Conservation (phyloP, 305 asterid genomes). For the Plantago coronopus region DNA sequence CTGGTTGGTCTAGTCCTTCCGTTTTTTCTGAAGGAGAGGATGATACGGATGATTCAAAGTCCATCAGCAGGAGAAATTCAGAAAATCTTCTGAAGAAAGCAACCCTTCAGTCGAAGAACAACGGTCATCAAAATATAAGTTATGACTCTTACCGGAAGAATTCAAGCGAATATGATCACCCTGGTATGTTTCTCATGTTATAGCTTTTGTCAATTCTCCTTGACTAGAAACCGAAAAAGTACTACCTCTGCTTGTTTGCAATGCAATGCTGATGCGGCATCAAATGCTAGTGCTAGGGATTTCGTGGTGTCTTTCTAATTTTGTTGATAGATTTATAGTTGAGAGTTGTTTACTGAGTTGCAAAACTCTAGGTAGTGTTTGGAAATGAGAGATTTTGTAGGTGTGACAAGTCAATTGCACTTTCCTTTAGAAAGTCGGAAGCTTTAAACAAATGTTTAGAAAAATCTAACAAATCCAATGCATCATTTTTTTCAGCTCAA, state of each 20-base stretch:
- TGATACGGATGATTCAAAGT: constrained; percentile 69
- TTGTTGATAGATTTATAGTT: no score
- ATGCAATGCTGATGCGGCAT: no score
- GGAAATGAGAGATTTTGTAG: constrained; percentile 1
- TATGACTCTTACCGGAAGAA: constrained; percentile 27
- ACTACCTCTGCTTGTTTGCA: no score
- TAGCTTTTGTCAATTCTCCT: constrained; percentile 13
- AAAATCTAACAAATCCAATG: constrained; percentile 16
- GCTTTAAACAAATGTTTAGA: neutral
- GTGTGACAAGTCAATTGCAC: neutral
- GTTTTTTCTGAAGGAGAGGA: constrained; percentile 94
- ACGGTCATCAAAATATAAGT: constrained; percentile 40
- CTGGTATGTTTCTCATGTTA: constrained; percentile 41
- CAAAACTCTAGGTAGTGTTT: no score
- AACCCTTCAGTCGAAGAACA: constrained; percentile 62
- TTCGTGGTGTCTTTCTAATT: no score
- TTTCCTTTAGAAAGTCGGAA: no score
- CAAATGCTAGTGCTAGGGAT: no score
- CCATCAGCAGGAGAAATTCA: constrained; percentile 43
- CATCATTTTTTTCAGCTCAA: constrained; percentile 50
- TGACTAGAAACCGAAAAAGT: neutral
- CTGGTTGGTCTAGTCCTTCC: constrained; percentile 78
- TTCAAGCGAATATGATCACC: constrained; percentile 34
- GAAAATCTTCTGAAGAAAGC: constrained; percentile 76
- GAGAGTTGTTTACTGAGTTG: no score